Evolutionary conservation across 2,329 filamentous ascomycete species (phyloP).

Genomic region (Dothideomycetes sp.): DNA sequence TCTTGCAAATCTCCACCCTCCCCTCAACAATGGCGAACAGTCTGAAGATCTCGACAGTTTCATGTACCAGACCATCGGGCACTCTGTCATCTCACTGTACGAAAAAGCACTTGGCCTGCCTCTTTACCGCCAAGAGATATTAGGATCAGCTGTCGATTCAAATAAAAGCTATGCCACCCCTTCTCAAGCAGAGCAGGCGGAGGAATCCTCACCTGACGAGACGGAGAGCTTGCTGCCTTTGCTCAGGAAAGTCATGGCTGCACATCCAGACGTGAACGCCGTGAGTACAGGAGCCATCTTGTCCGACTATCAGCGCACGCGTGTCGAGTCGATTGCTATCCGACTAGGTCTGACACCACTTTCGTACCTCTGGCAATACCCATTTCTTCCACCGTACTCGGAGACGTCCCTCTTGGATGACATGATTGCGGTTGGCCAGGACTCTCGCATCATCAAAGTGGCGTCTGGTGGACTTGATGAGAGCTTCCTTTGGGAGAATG

Average conservation of each 20-base stretch:
- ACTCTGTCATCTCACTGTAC: slow-evolving; percentile 78
- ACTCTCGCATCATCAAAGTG: slow-evolving; percentile 90
- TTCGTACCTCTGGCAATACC: slow-evolving; percentile 88
- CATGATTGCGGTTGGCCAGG: slow-evolving; percentile 67
- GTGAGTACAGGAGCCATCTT: slow-evolving; percentile 85
- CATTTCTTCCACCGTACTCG: slow-evolving; percentile 49
- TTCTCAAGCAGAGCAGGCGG: background rate
- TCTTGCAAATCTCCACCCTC: slow-evolving; percentile 75
- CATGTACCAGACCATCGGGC: slow-evolving; percentile 98
- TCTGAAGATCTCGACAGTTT: slow-evolving; percentile 78
- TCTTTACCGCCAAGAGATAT: slow-evolving; percentile 70
- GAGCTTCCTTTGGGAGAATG: slow-evolving; percentile 67
- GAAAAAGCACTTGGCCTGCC: slow-evolving; percentile 67
- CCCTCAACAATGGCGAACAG: slow-evolving; percentile 25
- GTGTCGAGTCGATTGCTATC: slow-evolving; percentile 85
- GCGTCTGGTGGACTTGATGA: slow-evolving; percentile 83
- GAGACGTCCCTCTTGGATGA: slow-evolving; percentile 56
- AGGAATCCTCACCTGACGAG: slow-evolving; percentile 49
- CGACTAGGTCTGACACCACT: slow-evolving; percentile 73
- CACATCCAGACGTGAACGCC: slow-evolving; percentile 73
- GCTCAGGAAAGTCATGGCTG: slow-evolving; percentile 52
- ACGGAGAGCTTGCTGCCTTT: slow-evolving; percentile 78
- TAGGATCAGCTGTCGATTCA: slow-evolving; percentile 58
- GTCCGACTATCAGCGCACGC: slow-evolving; percentile 88
- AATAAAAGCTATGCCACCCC: slow-evolving; percentile 53